phyloP scores from a whole-genome alignment of 306 rosid genomes.

The Cucurbita ficifolia region DNA sequence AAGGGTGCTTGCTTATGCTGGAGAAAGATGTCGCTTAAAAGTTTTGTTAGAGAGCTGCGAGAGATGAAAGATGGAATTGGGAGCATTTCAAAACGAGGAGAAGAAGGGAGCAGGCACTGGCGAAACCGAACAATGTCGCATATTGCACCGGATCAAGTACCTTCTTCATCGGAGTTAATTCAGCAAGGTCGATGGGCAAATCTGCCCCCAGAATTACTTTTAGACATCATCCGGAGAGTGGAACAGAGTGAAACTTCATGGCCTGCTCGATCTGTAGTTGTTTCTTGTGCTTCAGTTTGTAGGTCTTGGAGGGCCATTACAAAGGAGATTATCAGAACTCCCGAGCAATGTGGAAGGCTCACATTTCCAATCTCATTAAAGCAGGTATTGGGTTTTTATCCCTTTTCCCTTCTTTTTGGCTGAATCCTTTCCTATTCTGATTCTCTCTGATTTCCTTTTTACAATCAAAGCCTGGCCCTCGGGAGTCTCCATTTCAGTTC shows the following conservation, averaged over 20 bases:
- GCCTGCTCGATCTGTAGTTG: constrained; percentile 58
- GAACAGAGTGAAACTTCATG: constrained; percentile 69
- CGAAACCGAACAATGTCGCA: constrained; percentile 43
- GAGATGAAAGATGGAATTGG: constrained; percentile 76
- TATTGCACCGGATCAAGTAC: constrained; percentile 45
- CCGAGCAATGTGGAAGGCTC: constrained; percentile 69
- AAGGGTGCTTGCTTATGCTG: constrained; percentile 2
- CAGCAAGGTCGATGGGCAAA: constrained; percentile 60
- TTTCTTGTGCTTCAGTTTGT: constrained; percentile 71
- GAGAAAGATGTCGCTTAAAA: constrained; percentile 49
- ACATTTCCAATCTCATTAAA: constrained; percentile 87
- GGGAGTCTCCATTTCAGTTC: constrained; percentile 67
- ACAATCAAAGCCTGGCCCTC: constrained; percentile 68
- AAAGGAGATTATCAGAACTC: constrained; percentile 59
- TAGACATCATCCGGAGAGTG: constrained; percentile 63
- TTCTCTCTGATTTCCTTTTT: constrained; percentile 10
- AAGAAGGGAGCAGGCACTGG: constrained; percentile 38
- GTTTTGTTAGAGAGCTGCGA: constrained; percentile 52
- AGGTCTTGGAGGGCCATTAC: constrained; percentile 64
- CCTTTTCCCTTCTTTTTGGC: not conserved
- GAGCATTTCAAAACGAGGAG: constrained; percentile 52
- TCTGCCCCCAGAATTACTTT: constrained; percentile 62
- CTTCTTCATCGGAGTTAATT: constrained; percentile 15
- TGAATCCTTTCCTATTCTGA: not conserved
- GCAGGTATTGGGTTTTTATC: constrained; percentile 37